Base-by-base conservation (phyloP, 495 filamentous ascomycete species). In the Xylaria telfairii region DNA sequence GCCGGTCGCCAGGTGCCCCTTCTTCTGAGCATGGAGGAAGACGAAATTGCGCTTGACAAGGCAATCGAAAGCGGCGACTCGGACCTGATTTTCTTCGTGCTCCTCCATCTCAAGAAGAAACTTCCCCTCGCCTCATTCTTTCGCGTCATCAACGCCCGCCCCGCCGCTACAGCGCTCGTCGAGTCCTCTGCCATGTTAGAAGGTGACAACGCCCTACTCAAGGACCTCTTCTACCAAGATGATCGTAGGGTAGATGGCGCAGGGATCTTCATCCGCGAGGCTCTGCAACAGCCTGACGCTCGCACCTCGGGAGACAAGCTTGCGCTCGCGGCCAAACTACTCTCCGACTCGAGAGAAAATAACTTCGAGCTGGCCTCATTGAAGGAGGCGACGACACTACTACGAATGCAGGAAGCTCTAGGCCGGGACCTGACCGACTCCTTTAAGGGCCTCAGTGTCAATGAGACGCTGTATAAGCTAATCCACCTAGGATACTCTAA, bases 221-320 rank as follows among this genome's bases (percentile, higher is more conserved):
- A 98, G 76, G 96, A 98, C 78, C 86, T 99, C 30, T 99, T 95
- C 82, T 98, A 99, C 76, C 96, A 98, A 82, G 96, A 98, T 75
- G 96, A 99, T 79, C 92, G 95, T 8, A 91, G 94, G 0, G 82
- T 93, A 28, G 96, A 99, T 71, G 94, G 96, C 21, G 90, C 96
- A 1, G 91, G 94, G 70, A 89, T 98, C 8, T 91, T 98, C 54
- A 78, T 98, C 53, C 85, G 88, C 17, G 95, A 99, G 82, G 93
- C 93, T 0, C 81, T 97, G 7, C 79, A 84, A 7, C 89, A 93
- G 75, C 83, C 86, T 0, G 89, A 91, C 49, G 79, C 87, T 17
- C 81, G 87, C 37, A 88, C 89, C 2, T 80, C 86, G 7, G 78
- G 75, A 4, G 96, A 98, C 77, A 98, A 97, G 81, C 86, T 98